Evolutionary conservation across 2,329 filamentous ascomycete genomes (phyloP).

Genomic region (Colletotrichum paranaense): DNA sequence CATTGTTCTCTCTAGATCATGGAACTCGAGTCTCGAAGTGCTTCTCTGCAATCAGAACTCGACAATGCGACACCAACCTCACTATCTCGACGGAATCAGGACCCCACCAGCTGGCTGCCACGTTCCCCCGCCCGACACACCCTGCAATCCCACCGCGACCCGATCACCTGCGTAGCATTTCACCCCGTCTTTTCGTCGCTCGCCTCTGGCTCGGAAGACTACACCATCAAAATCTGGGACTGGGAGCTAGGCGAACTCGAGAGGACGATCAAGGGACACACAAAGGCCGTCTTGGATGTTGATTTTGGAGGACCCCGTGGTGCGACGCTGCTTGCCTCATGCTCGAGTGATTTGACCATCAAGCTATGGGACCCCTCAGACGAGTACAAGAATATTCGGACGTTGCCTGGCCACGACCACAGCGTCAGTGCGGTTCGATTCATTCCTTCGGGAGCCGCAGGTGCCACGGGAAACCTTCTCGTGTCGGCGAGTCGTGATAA

Average conservation of each 20-base stretch:
- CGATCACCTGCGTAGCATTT: slow-evolving; percentile 90
- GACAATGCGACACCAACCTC: slow-evolving; percentile 84
- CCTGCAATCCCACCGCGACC: slow-evolving; percentile 82
- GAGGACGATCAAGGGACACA: slow-evolving; percentile 91
- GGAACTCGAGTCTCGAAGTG: slow-evolving; percentile 85
- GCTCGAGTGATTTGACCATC: slow-evolving; percentile 90
- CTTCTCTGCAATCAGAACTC: slow-evolving; percentile 81
- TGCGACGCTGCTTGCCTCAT: slow-evolving; percentile 76
- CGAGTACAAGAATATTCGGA: slow-evolving; percentile 95
- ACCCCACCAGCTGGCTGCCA: slow-evolving; percentile 90
- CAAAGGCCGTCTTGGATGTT: slow-evolving; percentile 86
- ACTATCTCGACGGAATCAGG: slow-evolving; percentile 82
- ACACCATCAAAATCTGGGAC: slow-evolving; percentile 96
- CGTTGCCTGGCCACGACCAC: slow-evolving; percentile 91
- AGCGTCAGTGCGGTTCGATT: slow-evolving; percentile 91
- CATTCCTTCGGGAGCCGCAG: slow-evolving; percentile 84
- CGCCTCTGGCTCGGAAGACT: slow-evolving; percentile 91
- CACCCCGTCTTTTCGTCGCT: slow-evolving; percentile 92
- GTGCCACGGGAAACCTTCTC: slow-evolving; percentile 82
- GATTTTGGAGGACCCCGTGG: slow-evolving; percentile 90
- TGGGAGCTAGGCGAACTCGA: slow-evolving; percentile 95
- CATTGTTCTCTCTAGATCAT: slow-evolving; percentile 75
- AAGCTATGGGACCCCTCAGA: slow-evolving; percentile 94
- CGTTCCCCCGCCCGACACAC: slow-evolving; percentile 82
- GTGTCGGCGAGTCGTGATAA: slow-evolving; percentile 89